Conservation (phyloP, 2,329 filamentous ascomycete species). For the Verticillium albo-atrum region DNA sequence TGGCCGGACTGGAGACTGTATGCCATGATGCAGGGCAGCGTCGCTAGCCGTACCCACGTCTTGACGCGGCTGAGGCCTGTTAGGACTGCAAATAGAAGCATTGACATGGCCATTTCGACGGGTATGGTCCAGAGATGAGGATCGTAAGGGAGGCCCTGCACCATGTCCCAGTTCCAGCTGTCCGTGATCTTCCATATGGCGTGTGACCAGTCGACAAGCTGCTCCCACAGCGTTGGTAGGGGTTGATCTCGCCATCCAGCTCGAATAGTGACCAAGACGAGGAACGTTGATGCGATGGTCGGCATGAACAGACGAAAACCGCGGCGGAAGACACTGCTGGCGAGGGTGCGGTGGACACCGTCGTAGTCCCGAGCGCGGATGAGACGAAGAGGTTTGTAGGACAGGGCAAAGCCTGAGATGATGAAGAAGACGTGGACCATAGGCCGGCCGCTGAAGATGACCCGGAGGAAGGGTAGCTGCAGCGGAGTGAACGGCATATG, state of each 20-base stretch:
- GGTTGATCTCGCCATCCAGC: conserved; percentile 22
- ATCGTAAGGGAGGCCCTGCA: conserved; percentile 27
- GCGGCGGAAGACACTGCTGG: conserved; percentile 43
- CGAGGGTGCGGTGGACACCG: conserved; percentile 31
- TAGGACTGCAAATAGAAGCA: conserved; percentile 35
- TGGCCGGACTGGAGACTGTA: conserved; percentile 33
- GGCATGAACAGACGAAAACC: conserved; percentile 42
- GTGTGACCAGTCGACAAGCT: conserved; percentile 20
- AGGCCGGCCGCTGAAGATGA: conserved; percentile 39
- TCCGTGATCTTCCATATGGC: conserved; percentile 19
- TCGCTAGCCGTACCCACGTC: conserved; percentile 22
- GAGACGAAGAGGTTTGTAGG: conserved; percentile 36
- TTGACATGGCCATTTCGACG: conserved; percentile 40
- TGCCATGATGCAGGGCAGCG: conserved; percentile 23
- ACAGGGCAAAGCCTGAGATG: conserved; percentile 44
- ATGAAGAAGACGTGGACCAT: conserved; percentile 50
- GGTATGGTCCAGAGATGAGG: conserved; percentile 46
- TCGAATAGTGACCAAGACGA: conserved; percentile 30
- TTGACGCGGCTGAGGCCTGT: conserved; percentile 27
- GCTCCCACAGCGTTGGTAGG: conserved; percentile 16
- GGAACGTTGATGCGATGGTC: conserved; percentile 36
- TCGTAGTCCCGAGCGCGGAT: conserved; percentile 32
- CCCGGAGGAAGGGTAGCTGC: conserved; percentile 39
- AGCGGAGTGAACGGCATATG: conserved; percentile 25
- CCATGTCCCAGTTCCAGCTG: conserved; percentile 22